These are phyloP conservation scores for Rhodotorula sp. DNA, from an alignment of 1,284 basidiomycete genomes.

Conservation along the genomic window DNA sequence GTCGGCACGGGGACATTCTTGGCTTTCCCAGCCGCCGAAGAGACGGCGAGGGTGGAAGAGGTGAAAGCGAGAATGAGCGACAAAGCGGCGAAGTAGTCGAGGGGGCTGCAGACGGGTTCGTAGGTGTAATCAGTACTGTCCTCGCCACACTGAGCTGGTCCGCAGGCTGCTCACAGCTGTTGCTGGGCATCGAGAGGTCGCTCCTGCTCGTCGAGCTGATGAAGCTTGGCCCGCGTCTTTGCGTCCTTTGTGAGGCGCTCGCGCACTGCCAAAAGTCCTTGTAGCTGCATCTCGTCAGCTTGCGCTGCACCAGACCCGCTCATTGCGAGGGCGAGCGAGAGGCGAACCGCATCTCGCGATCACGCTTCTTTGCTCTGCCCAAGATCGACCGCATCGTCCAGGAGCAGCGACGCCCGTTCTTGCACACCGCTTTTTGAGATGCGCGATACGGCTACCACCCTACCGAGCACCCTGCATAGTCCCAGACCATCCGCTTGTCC, in stretches of 20 bases:
- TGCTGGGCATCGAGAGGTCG: background rate
- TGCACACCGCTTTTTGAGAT: too few relatives aligned
- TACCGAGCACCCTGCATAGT: too few relatives aligned
- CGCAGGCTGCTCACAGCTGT: background rate
- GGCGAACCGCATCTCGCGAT: too few relatives aligned
- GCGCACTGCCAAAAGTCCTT: background rate
- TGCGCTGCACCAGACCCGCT: background rate
- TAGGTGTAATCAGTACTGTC: too few relatives aligned
- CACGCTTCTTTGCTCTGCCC: too few relatives aligned
- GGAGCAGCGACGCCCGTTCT: too few relatives aligned
- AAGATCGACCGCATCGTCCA: too few relatives aligned
- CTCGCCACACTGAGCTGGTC: background rate
- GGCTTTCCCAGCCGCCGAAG: constrained; percentile 1
- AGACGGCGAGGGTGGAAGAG: background rate
- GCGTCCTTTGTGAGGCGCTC: constrained; percentile 7
- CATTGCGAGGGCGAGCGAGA: background rate
- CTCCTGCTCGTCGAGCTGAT: background rate
- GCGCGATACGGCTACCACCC: too few relatives aligned
- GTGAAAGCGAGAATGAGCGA: constrained; percentile 15
- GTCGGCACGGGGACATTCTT: constrained; percentile 1
- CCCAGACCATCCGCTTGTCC: too few relatives aligned
- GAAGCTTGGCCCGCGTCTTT: background rate
- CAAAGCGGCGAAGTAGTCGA: constrained; percentile 21
- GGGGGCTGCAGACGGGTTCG: background rate
- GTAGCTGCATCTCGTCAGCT: background rate